Evolutionary conservation across 352 stramenopile species (phyloP), one percentile per base, ranked within the genome.

Genomic region (Plasmopara muralis): DNA sequence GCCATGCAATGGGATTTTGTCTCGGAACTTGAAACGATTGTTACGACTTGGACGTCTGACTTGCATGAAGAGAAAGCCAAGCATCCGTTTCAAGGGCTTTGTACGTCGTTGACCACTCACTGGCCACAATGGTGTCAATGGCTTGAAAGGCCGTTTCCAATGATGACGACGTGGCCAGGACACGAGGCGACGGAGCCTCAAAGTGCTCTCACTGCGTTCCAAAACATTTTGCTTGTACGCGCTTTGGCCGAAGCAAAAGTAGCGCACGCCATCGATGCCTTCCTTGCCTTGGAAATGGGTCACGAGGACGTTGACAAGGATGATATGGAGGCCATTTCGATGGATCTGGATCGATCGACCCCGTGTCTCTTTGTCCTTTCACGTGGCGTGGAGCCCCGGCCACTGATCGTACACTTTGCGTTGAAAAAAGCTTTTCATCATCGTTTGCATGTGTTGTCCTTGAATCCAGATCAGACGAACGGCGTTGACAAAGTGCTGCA

Each of bases 321-420:
- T 41, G 64, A 70, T 2, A 97, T 97, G 91, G 88, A 96, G 54
- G 88, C 97, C 40, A 96, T 97, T 47, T 97, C 97, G 71, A 77
- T 68, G 44, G 89, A 97, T 46, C 92, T 89, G 7, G 86, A 97
- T 40, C 77, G 85, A 31, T 91, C 88, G 49, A 97, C 90, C 8
- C 91, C 91, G 9, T 96, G 91, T 51, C 96, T 97, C 54, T 97
- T 97, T 52, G 89, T 97, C 38, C 58, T 97, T 2, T 96, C 84
- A 0, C 88, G 85, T 4, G 91, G 91, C 4, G 91, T 90, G 0
- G 91, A 97, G 49, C 91, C 31, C 20, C 20, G 20, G 20, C 91
- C 7, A 97, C 91, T 5, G 85, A 82, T 0, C 95, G 97, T 84
- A 66, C 97, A 37, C 78, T 97, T 39, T 86, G 89, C 7, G 97